Evolutionary conservation across 352 stramenopile genomes (phyloP).

Genomic region (Blastocystis sp.): DNA sequence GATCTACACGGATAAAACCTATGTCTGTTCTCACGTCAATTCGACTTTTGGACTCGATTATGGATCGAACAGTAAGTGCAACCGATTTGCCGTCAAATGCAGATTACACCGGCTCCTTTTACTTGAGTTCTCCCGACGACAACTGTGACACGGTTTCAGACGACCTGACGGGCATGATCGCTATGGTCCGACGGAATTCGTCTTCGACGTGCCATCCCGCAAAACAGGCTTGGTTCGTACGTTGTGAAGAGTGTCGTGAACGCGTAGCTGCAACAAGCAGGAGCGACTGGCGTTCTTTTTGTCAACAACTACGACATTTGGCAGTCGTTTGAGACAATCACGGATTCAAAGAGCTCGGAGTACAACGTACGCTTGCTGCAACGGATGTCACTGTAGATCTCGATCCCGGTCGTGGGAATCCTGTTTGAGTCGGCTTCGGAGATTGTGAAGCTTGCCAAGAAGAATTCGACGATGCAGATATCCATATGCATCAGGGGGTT

Average conservation of each 20-base stretch:
- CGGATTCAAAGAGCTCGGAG: conserved; percentile 5
- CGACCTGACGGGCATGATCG: conserved; percentile 6
- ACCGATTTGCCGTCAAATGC: background rate
- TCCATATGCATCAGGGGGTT: conserved; percentile 8
- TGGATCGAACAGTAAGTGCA: background rate
- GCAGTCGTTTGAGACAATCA: conserved; percentile 8
- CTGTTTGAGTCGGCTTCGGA: background rate
- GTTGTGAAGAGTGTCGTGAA: background rate
- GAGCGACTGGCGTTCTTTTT: conserved; percentile 24
- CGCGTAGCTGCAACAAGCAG: conserved; percentile 5
- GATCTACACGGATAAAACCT: conserved; percentile 47
- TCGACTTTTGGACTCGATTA: conserved; percentile 46
- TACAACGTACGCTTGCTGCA: conserved; percentile 17
- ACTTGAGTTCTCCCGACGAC: background rate
- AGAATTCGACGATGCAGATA: background rate
- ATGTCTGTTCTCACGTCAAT: conserved; percentile 18
- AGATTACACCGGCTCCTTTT: conserved; percentile 19
- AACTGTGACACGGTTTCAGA: background rate
- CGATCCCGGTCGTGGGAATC: conserved; percentile 48
- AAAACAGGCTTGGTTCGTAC: conserved; percentile 23
- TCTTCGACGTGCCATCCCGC: conserved; percentile 15
- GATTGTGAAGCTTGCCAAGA: background rate
- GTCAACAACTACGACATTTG: conserved; percentile 26
- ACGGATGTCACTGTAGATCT: conserved; percentile 7
- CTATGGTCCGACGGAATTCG: background rate